Conservation (phyloP, 2,329 filamentous ascomycete species). For the Cladophialophora bantiana region DNA sequence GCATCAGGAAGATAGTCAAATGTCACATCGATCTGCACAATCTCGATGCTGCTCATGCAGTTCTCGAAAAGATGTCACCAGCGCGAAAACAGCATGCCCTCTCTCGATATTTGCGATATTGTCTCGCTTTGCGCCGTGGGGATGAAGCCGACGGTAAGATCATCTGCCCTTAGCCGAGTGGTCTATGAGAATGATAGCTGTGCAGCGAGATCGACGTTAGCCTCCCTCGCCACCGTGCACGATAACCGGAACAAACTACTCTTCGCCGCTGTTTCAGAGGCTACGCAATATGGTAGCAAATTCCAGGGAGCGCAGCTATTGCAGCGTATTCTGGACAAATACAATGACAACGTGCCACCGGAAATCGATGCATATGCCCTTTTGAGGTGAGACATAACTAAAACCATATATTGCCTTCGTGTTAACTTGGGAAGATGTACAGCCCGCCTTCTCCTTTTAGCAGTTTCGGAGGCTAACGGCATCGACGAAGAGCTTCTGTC, state of each 20-base stretch:
- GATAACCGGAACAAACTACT: slow-evolving; percentile 67
- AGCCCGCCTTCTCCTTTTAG: slow-evolving; percentile 54
- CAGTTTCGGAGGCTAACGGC: slow-evolving; percentile 47
- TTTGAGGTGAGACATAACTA: slow-evolving; percentile 46
- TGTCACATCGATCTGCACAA: slow-evolving; percentile 70
- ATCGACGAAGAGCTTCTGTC: slow-evolving; percentile 34
- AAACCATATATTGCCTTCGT: neutral
- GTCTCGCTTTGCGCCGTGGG: slow-evolving; percentile 67
- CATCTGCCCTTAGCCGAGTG: neutral
- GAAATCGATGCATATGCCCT: slow-evolving; percentile 68
- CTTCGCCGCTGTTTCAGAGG: slow-evolving; percentile 81
- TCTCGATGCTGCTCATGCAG: slow-evolving; percentile 56
- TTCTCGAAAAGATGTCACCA: slow-evolving; percentile 65
- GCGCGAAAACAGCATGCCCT: slow-evolving; percentile 64
- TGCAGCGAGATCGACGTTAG: slow-evolving; percentile 27
- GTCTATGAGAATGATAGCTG: neutral
- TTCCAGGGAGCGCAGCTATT: slow-evolving; percentile 66
- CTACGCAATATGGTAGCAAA: slow-evolving; percentile 70
- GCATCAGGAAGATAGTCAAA: slow-evolving; percentile 71
- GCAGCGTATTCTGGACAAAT: slow-evolving; percentile 65
- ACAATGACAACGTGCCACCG: slow-evolving; percentile 56
- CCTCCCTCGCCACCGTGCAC: slow-evolving; percentile 29
- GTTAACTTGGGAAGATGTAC: slow-evolving; percentile 48
- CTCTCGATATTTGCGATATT: slow-evolving; percentile 74
- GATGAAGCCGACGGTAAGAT: slow-evolving; percentile 50